Evolutionary conservation across 495 filamentous ascomycete genomes (phyloP).

Genomic region (Jackrogersella minutella): DNA sequence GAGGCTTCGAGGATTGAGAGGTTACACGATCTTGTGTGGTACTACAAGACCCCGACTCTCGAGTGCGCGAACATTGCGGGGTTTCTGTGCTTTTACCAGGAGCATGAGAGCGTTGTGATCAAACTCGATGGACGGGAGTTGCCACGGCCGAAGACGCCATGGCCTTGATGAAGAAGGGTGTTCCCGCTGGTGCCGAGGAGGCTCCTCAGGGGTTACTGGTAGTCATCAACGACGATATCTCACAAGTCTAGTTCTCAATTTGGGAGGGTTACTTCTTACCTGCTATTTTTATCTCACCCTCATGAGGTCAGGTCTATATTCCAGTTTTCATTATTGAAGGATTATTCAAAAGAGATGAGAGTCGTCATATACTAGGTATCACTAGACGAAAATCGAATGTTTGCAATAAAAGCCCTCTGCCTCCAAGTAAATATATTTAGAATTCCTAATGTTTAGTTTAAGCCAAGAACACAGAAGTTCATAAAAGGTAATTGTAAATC

Average conservation of each 20-base stretch:
- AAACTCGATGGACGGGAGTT: constrained; percentile 51
- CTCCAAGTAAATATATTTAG: too few species aligned
- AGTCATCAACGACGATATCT: neutral
- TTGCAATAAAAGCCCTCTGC: too few species aligned
- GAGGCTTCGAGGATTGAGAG: constrained; percentile 26
- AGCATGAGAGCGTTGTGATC: constrained; percentile 57
- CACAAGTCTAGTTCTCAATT: neutral
- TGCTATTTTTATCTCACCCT: too few species aligned
- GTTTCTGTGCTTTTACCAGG: constrained; percentile 62
- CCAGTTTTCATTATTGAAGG: too few species aligned
- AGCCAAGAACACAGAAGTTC: too few species aligned
- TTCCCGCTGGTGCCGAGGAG: neutral
- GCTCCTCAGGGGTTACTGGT: neutral
- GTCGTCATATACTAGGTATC: too few species aligned
- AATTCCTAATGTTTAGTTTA: too few species aligned
- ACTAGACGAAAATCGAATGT: too few species aligned
- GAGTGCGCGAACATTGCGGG: constrained; percentile 56
- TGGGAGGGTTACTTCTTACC: neutral
- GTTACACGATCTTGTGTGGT: constrained; percentile 62
- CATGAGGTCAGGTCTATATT: too few species aligned
- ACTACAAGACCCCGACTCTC: constrained; percentile 61
- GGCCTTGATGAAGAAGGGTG: constrained; percentile 10
- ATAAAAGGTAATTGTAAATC: too few species aligned
- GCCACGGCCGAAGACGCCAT: constrained; percentile 9
- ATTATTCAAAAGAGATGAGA: too few species aligned